These are phyloP conservation scores for Hypericum androsaemum DNA, from an alignment of 345 rosid genomes.

Conservation along the genomic window DNA sequence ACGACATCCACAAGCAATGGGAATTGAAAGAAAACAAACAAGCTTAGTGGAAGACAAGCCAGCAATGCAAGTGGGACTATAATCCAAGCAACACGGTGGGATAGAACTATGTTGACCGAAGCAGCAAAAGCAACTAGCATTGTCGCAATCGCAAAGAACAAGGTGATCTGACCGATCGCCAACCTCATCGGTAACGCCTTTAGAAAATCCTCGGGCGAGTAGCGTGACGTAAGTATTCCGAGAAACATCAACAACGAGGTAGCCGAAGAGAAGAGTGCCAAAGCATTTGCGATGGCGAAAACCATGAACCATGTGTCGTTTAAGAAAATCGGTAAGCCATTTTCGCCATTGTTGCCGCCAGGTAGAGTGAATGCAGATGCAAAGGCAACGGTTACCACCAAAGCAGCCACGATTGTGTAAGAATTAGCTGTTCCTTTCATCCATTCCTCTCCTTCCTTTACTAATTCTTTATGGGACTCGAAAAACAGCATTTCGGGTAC, in stretches of 20 bases:
- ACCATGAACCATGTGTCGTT: not conserved
- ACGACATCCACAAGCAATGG: too few relatives aligned
- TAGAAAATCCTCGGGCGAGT: constrained; percentile 16
- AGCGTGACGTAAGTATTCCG: constrained; percentile 14
- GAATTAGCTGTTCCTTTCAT: constrained; percentile 15
- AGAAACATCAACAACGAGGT: constrained; percentile 13
- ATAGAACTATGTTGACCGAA: too few relatives aligned
- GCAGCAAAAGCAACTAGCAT: too few relatives aligned
- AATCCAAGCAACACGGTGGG: too few relatives aligned
- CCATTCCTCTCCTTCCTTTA: constrained; percentile 15
- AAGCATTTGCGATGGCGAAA: constrained; percentile 2
- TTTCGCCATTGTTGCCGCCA: constrained; percentile 2
- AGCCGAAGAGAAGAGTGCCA: constrained; percentile 9
- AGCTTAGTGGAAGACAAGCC: too few relatives aligned
- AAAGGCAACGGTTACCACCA: constrained; percentile 12
- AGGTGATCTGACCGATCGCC: constrained; percentile 11
- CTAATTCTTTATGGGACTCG: not conserved
- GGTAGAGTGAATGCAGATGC: constrained; percentile 14
- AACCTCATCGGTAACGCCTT: constrained; percentile 9
- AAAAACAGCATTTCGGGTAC: constrained; percentile 9
- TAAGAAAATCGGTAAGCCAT: constrained; percentile 5
- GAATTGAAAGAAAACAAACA: too few relatives aligned
- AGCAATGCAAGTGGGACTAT: too few relatives aligned
- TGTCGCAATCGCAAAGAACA: not conserved
- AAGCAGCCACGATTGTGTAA: constrained; percentile 10